Base-by-base conservation (phyloP, 345 rosid genomes). In the Microthlaspi erraticum region DNA sequence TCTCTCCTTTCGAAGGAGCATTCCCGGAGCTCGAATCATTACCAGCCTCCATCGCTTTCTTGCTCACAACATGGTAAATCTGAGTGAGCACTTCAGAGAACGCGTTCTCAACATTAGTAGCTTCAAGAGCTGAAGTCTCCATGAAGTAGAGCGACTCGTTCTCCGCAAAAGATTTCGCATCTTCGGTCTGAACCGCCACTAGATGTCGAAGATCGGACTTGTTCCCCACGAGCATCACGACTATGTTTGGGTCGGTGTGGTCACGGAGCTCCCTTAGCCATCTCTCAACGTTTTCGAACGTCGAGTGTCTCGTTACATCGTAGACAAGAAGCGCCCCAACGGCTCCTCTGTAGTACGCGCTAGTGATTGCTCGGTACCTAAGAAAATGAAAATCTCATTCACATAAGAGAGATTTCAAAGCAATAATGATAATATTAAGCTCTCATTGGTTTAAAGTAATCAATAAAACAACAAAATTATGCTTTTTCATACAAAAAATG, bases 171-270 rank as follows among this genome's bases (percentile, higher is more conserved):
- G 94, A 83, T 56, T 86, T 88, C 3, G 88, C 98, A 44, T 88
- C 92, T 81, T 89, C 98, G 0, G 94, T 92, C 31, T 89, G 77
- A 63, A 92, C 94, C 0, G 98, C 94, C 16, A 88, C 86, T 20
- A 92, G 96, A 83, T 92, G 96, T 34, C 94, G 96, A 56, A 92
- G 98, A 79, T 92, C 98, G 1, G 94, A 86, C 80, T 92, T 89
- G 74, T 91, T 91, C 29, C 96, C 97, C 1, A 91, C 82, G 4
- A 91, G 92, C 96, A 91, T 91, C 60, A 92, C 96, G 18, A 92
- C 98, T 2, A 92, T 83, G 85, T 86, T 89, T 72, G 96, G 98
- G 49, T 92, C 96, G 1, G 98, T 92, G 60, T 92, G 98, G 79
- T 89, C 94, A 68, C 98, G 86, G 65, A 92, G 82, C 75, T 92